Percentiles rank a stretch among this genome's conserved stretches.
phyloP scores from a whole-genome alignment of 2,329 filamentous ascomycete species.

The Sordariomycetes sp. region DNA sequence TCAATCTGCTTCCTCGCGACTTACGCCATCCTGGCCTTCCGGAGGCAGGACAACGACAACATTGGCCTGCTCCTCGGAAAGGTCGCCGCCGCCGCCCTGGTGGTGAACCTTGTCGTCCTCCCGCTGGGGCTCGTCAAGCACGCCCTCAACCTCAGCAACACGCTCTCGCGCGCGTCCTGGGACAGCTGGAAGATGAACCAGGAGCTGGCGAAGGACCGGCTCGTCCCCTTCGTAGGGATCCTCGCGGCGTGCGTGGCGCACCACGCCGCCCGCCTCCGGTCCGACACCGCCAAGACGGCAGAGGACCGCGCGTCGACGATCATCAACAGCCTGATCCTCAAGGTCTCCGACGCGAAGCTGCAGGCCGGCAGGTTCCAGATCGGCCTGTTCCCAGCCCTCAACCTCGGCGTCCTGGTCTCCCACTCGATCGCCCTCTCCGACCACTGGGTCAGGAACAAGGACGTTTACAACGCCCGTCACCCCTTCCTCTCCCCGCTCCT shows the following conservation, averaged over 20 bases:
- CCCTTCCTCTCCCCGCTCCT: conserved; percentile 12
- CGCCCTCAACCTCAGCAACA: conserved; percentile 17
- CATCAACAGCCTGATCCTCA: not conserved
- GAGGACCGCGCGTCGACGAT: not conserved
- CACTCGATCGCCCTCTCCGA: conserved; percentile 2
- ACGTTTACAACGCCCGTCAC: conserved; percentile 9
- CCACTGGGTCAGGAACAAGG: not conserved
- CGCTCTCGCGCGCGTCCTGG: conserved; percentile 36
- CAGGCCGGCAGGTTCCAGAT: not conserved
- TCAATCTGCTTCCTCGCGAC: conserved; percentile 53
- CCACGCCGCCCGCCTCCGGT: conserved; percentile 11
- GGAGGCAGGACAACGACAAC: conserved; percentile 28
- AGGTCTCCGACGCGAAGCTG: not conserved
- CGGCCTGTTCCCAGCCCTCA: too few relatives aligned
- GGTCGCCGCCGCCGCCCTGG: conserved; percentile 28
- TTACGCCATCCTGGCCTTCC: conserved; percentile 37
- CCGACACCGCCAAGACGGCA: not conserved
- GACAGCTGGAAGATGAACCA: conserved; percentile 36
- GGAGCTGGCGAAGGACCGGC: conserved; percentile 39
- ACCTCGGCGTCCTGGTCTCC: conserved; percentile 10
- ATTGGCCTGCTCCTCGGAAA: conserved; percentile 32
- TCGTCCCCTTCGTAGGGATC: conserved; percentile 47
- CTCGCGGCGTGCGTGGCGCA: conserved; percentile 30
- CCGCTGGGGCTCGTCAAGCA: conserved; percentile 18
- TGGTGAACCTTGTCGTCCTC: conserved; percentile 21